These are phyloP conservation scores for Debaryomyces fabryi DNA, from an alignment of 1,139 yeast genomes.

Conservation along the genomic window DNA sequence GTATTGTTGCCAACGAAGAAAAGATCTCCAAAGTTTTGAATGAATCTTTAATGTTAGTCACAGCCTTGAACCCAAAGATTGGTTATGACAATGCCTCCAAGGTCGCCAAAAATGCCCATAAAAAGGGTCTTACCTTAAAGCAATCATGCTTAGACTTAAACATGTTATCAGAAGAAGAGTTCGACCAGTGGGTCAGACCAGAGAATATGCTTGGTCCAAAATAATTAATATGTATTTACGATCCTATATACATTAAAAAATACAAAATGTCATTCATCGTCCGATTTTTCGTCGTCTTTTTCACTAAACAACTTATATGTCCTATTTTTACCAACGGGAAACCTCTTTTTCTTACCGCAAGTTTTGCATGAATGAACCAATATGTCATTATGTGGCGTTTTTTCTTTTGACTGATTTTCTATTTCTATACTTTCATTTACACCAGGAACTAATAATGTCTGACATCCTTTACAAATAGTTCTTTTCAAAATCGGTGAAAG, in stretches of 20 bases:
- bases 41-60: constrained; percentile 91
- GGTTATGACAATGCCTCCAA: constrained; percentile 93
- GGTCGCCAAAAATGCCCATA: constrained; percentile 95
- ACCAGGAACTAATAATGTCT: constrained; percentile 51
- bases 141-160: constrained; percentile 85
- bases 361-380: constrained; percentile 30
- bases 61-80: constrained; percentile 93
- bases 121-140: constrained; percentile 88
- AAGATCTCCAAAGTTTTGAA: constrained; percentile 79
- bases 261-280: not conserved
- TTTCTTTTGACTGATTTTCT: constrained; percentile 29
- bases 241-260: constrained; percentile 3
- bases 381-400: constrained; percentile 33
- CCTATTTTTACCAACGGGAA: constrained; percentile 38
- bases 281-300: constrained; percentile 20
- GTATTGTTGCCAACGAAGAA: constrained; percentile 79
- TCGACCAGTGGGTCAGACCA: constrained; percentile 91
- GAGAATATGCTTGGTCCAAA: constrained; percentile 94
- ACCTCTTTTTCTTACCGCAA: constrained; percentile 32
- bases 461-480: constrained; percentile 61
- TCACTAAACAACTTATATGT: constrained; percentile 34
- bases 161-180: constrained; percentile 73
- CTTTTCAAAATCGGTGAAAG: constrained; percentile 65
- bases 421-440: constrained; percentile 34
- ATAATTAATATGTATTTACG: constrained; percentile 17